phyloP scores from a whole-genome alignment of 1,284 basidiomycete species.

The Fomitopsis palustris region DNA sequence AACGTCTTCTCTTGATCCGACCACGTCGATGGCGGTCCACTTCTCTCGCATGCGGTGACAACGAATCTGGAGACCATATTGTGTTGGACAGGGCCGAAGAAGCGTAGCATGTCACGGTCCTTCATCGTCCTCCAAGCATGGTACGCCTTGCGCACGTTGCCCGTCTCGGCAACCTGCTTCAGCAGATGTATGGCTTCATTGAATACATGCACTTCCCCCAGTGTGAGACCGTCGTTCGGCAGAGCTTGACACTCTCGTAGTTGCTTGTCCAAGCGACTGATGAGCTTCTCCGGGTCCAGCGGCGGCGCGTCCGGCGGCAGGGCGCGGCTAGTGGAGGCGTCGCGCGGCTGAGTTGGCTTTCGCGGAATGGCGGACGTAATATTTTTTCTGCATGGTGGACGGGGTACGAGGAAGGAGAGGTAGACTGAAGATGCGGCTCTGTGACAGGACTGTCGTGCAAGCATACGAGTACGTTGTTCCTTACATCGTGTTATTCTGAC shows the following conservation, averaged over 20 bases:
- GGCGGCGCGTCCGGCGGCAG: conserved; percentile 1
- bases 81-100: conserved; percentile 40
- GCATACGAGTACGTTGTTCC: conserved; percentile 11
- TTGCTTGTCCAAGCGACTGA: conserved; percentile 10
- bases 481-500: neutral
- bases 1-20: conserved; percentile 25
- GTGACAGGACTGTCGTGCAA: conserved; percentile 15
- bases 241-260: conserved; percentile 8
- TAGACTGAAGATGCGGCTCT: conserved; percentile 13
- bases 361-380: neutral
- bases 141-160: conserved; percentile 23
- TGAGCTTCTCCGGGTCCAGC: conserved; percentile 4
- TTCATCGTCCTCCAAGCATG: conserved; percentile 44
- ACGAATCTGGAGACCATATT: conserved; percentile 37
- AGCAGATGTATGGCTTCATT: conserved; percentile 14
- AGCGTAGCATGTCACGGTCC: conserved; percentile 36
- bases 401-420: conserved; percentile 26
- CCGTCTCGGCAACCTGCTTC: conserved; percentile 7
- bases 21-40: conserved; percentile 17
- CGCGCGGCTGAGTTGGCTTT: neutral
- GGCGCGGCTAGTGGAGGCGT: neutral
- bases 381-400: conserved; percentile 3
- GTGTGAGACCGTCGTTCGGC: conserved; percentile 7
- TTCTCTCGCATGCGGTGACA: conserved; percentile 25
- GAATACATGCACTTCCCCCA: conserved; percentile 14